phyloP scores from a whole-genome alignment of 148 eudicot species.

The Dianthus caryophyllus region DNA sequence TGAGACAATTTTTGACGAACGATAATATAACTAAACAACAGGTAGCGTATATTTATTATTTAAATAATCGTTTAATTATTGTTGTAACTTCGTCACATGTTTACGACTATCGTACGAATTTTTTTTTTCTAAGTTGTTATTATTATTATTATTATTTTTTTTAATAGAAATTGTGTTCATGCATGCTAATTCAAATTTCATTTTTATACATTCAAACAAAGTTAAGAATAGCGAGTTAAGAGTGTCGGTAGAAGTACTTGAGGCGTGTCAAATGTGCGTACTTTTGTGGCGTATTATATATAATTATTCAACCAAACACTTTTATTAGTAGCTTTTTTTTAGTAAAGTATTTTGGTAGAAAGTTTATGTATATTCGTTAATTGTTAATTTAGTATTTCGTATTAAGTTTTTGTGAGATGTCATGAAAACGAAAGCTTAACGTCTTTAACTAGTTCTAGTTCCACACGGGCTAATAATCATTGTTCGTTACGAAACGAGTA shows the following conservation, averaged over 20 bases:
- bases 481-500: neutral
- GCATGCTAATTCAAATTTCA: neutral
- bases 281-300: neutral
- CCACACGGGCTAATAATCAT: neutral
- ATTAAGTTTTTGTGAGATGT: neutral
- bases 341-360: constrained; percentile 6
- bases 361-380: constrained; percentile 20
- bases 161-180: neutral
- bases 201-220: neutral
- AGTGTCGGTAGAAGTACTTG: constrained; percentile 15
- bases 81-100: too few relatives aligned
- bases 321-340: neutral
- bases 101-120: too few relatives aligned
- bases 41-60: too few relatives aligned
- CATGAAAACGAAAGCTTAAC: constrained; percentile 15
- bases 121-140: too few relatives aligned
- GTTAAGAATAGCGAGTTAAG: neutral
- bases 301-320: neutral
- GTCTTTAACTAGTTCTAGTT: neutral
- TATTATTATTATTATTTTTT: too few relatives aligned
- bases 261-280: constrained; percentile 5
- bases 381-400: constrained; percentile 11
- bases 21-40: neutral
- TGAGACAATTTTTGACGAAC: too few relatives aligned
- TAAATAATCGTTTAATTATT: too few relatives aligned